Base-by-base conservation (phyloP, 2,329 filamentous ascomycete species). In the Penicillium janthinellum region DNA sequence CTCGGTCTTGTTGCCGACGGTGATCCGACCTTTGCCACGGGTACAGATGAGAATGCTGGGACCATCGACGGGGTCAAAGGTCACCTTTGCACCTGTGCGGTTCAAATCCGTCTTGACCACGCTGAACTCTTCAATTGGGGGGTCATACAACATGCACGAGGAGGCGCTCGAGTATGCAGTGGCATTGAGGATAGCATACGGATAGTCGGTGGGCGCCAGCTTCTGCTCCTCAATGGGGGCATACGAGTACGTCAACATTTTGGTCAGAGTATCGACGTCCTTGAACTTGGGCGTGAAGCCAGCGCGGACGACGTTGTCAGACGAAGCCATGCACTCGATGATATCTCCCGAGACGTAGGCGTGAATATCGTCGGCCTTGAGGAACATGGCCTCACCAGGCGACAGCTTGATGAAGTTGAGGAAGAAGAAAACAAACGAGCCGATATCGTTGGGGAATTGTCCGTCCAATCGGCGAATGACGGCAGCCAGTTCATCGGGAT, bases 211-310 rank as follows among this genome's bases (percentile, higher is more conserved):
- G 0, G 95, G 92, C 5, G 83, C 73, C 89, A 99, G 96, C 81
- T 97, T 97, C 76, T 99, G 95, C 78, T 96, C 88, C 61, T 90
- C 88, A 65, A 97, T 97, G 2, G 95, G 94, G 0, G 95, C 93
- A 71, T 96, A 97, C 69, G 88, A 91, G 81, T 99, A 99, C 0
- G 95, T 99, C 66, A 99, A 81, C 88, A 96, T 96, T 62, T 87
- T 84, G 37, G 94, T 92, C 11, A 99, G 83, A 0, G 92, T 98
- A 56, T 88, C 80, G 22, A 98, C 91, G 69, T 99, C 95, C 80
- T 98, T 97, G 84, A 96, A 99, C 76, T 99, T 99, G 57, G 95
- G 95, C 0, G 95, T 99, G 78, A 99, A 95, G 45, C 95, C 95
- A 0, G 95, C 95, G 57, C 95, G 92, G 54, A 99, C 93, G 38